Percentiles rank a stretch among this genome's conserved stretches.
phyloP scores from a whole-genome alignment of 2,329 filamentous ascomycete genomes.

The Westerdykella sp. region DNA sequence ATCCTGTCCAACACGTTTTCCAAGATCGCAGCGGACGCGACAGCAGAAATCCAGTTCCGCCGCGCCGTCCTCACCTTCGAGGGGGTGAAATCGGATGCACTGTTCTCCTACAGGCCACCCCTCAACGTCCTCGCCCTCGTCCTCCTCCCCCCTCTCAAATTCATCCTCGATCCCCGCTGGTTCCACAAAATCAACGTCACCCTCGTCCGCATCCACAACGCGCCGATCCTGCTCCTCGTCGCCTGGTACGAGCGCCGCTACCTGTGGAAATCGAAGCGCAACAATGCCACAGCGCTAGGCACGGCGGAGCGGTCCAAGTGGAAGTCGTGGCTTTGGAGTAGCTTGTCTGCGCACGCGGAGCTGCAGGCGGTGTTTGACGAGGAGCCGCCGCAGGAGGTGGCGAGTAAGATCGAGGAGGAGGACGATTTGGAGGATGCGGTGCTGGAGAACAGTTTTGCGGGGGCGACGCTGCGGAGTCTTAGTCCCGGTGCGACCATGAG shows the following conservation, averaged over 20 bases:
- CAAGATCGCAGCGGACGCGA: constrained; percentile 68
- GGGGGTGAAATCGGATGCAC: constrained; percentile 76
- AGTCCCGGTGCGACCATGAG: constrained; percentile 24
- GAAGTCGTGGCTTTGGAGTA: constrained; percentile 59
- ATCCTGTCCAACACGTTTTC: constrained; percentile 82
- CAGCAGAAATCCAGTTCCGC: constrained; percentile 78
- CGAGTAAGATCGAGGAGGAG: constrained; percentile 45
- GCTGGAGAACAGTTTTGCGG: constrained; percentile 37
- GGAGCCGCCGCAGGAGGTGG: constrained; percentile 54
- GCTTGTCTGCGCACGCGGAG: constrained; percentile 64
- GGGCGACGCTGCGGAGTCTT: constrained; percentile 19
- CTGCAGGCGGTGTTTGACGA: constrained; percentile 67
- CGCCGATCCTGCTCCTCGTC: constrained; percentile 67
- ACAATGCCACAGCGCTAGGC: constrained; percentile 21
- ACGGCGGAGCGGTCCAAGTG: constrained; percentile 39
- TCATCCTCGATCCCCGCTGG: constrained; percentile 72
- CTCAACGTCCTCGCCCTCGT: constrained; percentile 76
- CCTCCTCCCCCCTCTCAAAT: constrained; percentile 69
- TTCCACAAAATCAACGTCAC: constrained; percentile 87
- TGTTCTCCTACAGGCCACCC: constrained; percentile 76
- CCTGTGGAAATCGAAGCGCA: constrained; percentile 53
- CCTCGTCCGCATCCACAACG: constrained; percentile 66
- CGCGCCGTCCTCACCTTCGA: constrained; percentile 76
- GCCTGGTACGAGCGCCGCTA: constrained; percentile 63
- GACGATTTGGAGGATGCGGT: constrained; percentile 44